Evolutionary conservation across 1,284 basidiomycete genomes (phyloP).

Genomic region (Cystobasidium pallidum): DNA sequence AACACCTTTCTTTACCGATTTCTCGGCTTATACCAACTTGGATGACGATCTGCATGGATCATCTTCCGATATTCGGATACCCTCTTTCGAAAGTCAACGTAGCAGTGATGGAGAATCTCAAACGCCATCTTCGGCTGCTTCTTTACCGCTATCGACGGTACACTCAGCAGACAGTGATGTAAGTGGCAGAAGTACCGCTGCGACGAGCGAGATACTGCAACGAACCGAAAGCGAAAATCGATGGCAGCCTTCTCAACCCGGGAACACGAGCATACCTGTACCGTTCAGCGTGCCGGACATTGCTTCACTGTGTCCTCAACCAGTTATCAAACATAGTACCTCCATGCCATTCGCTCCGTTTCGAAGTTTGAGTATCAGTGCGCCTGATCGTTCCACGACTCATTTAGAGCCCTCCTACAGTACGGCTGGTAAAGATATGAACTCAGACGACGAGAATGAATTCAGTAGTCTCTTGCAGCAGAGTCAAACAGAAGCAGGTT

Average conservation of each 20-base stretch:
- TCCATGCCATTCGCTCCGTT: conserved; percentile 46
- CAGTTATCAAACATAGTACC: neutral
- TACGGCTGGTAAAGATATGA: neutral
- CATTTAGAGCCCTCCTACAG: neutral
- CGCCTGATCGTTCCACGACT: conserved; percentile 27
- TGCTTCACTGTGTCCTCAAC: conserved; percentile 9
- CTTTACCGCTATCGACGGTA: conserved; percentile 11
- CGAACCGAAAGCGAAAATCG: neutral
- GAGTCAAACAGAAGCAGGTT: conserved; percentile 15
- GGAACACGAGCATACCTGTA: conserved; percentile 13
- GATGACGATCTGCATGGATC: conserved; percentile 26
- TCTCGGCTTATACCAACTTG: conserved; percentile 27
- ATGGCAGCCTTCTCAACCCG: neutral
- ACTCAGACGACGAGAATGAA: conserved; percentile 30
- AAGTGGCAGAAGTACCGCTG: conserved; percentile 23
- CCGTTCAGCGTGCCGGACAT: conserved; percentile 47
- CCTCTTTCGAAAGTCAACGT: neutral
- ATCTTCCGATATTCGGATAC: conserved; percentile 14
- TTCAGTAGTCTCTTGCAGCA: conserved; percentile 17
- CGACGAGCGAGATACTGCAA: conserved; percentile 11
- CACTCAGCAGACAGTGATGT: conserved; percentile 11
- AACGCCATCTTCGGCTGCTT: conserved; percentile 30
- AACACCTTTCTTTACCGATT: conserved; percentile 20
- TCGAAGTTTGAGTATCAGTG: conserved; percentile 27
- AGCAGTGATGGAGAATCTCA: conserved; percentile 6